These are phyloP conservation scores for Euphrasia arctica DNA, from an alignment of 305 asterid genomes.

Conservation along the genomic window DNA sequence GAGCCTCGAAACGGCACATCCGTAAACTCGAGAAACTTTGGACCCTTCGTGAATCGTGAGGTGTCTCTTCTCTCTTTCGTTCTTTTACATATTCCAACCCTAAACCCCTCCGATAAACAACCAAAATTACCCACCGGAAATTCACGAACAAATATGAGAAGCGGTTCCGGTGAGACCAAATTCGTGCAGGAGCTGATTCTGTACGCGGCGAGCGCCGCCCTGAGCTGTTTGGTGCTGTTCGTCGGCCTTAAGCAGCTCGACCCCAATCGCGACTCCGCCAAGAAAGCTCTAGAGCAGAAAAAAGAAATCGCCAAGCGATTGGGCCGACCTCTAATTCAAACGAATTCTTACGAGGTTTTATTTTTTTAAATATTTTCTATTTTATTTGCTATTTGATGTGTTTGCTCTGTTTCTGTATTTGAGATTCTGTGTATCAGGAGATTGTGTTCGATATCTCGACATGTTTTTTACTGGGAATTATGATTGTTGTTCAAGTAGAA, in stretches of 20 bases:
- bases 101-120: neutral
- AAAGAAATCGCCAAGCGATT: slow-evolving; percentile 90
- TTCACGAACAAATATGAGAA: slow-evolving; percentile 26
- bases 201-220: slow-evolving; percentile 88
- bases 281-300: slow-evolving; percentile 67
- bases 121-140: neutral
- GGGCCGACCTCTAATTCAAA: slow-evolving; percentile 75
- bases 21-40: slow-evolving; percentile 7
- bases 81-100: neutral
- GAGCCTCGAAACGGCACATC: slow-evolving; percentile 9
- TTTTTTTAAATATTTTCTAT: neutral
- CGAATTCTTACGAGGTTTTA: slow-evolving; percentile 77
- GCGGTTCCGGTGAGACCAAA: slow-evolving; percentile 55
- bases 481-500: neutral
- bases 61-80: neutral
- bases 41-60: neutral
- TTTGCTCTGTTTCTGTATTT: neutral
- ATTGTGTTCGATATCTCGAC: slow-evolving; percentile 6
- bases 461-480: neutral
- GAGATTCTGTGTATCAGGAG: neutral
- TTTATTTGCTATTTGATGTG: neutral
- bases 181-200: slow-evolving; percentile 60
- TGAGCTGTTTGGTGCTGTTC: slow-evolving; percentile 70
- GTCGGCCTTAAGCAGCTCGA: slow-evolving; percentile 71
- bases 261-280: slow-evolving; percentile 81